Percentiles rank a stretch among this genome's conserved stretches.
Conservation (phyloP, 306 rosid genomes). For the Malus fusca region DNA sequence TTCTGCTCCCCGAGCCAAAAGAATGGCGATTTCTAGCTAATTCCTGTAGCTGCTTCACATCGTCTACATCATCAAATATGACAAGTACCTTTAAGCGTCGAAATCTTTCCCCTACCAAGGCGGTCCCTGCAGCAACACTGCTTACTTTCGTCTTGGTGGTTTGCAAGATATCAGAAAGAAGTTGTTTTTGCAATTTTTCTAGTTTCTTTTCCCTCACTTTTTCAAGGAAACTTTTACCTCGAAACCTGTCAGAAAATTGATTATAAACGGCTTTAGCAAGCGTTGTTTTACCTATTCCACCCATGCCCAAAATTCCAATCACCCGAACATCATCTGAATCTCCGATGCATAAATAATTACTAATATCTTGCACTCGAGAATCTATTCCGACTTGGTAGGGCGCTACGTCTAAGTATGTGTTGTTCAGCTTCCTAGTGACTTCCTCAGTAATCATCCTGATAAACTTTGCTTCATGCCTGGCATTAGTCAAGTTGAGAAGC, state of each 20-base stretch:
- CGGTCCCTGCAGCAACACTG: neutral
- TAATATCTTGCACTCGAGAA: neutral
- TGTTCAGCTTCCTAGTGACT: neutral
- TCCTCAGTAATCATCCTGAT: neutral
- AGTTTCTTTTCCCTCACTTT: neutral
- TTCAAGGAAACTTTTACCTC: slow-evolving; percentile 5
- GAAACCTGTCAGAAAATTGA: neutral
- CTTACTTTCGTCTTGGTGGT: neutral
- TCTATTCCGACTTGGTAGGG: neutral
- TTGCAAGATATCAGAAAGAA: slow-evolving; percentile 2
- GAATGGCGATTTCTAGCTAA: neutral
- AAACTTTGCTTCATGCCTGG: slow-evolving; percentile 3
- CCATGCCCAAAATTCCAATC: slow-evolving; percentile 6
- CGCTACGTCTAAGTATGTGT: neutral
- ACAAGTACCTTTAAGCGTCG: neutral
- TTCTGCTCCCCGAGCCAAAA: slow-evolving; percentile 16
- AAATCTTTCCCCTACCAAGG: neutral
- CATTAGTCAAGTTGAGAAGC: neutral
- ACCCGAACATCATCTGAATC: neutral
- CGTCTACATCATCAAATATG: slow-evolving; percentile 11
- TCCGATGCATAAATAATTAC: neutral
- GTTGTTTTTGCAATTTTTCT: slow-evolving; percentile 4
- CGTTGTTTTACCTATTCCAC: slow-evolving; percentile 21
- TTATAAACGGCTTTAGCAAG: slow-evolving; percentile 18
- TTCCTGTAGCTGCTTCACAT: neutral